A percentile compares a stretch with the other conserved stretches of the same genome.
phyloP scores from a whole-genome alignment of 495 filamentous ascomycete species.

The Hypoxylon cercidicola region DNA sequence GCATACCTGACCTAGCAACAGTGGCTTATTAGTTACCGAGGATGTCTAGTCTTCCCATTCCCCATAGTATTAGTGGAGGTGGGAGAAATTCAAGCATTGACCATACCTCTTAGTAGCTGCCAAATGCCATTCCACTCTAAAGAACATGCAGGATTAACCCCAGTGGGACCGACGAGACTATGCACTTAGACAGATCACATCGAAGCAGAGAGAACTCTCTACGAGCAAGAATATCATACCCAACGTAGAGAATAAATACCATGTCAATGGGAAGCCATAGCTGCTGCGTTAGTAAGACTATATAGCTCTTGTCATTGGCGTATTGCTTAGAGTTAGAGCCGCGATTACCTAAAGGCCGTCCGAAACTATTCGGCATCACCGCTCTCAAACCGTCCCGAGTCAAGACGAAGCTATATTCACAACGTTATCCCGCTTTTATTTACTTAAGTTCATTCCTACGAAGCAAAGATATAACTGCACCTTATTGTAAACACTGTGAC shows the following conservation, averaged over 20 bases:
- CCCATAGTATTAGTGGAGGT: neutral
- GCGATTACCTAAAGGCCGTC: slow-evolving; percentile 1
- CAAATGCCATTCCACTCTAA: neutral
- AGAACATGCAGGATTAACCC: neutral
- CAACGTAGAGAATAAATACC: neutral
- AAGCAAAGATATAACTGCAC: neutral
- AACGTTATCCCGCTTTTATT: neutral
- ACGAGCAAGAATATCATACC: neutral
- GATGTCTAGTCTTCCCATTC: neutral
- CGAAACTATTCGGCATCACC: neutral
- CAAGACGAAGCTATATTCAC: neutral
- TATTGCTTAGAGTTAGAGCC: neutral
- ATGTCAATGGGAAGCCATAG: neutral
- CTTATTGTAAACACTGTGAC: neutral
- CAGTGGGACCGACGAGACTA: neutral
- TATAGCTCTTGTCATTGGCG: neutral
- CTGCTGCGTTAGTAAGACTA: neutral
- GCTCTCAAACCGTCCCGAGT: neutral
- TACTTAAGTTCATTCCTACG: neutral
- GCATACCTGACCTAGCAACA: neutral
- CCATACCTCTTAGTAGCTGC: neutral
- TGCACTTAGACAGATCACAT: neutral
- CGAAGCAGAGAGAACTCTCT: neutral
- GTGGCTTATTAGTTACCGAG: neutral
- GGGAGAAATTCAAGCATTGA: neutral